Percentiles rank a stretch among this genome's conserved stretches.
Evolutionary conservation across 257 asterid species (phyloP).

Genomic region (Plantago major): DNA sequence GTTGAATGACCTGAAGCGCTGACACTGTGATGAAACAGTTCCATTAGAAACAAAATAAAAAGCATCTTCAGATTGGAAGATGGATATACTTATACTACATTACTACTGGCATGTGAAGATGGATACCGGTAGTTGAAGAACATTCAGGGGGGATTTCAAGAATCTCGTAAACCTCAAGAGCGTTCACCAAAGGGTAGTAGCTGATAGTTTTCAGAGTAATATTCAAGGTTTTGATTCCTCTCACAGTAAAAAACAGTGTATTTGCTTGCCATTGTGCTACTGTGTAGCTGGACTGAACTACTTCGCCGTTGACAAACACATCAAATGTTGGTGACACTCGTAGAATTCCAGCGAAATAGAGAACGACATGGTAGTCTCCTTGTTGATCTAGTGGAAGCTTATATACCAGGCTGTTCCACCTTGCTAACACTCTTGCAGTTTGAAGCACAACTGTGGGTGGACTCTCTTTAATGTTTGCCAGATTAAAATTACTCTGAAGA

Average conservation of each 20-base stretch:
- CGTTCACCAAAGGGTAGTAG: slow-evolving; percentile 75
- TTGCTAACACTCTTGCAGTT: slow-evolving; percentile 76
- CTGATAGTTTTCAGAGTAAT: slow-evolving; percentile 60
- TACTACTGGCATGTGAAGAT: not conserved
- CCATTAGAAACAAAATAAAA: too few relatives aligned
- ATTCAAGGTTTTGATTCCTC: slow-evolving; percentile 56
- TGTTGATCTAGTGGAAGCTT: slow-evolving; percentile 54
- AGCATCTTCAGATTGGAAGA: not conserved
- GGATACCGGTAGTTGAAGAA: slow-evolving; percentile 81
- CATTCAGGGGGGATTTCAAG: slow-evolving; percentile 69
- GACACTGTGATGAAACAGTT: slow-evolving; percentile 39
- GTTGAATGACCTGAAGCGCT: slow-evolving; percentile 85
- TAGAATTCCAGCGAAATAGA: slow-evolving; percentile 90
- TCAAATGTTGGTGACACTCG: slow-evolving; percentile 78
- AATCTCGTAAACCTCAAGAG: slow-evolving; percentile 82
- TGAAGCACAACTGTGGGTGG: slow-evolving; percentile 79
- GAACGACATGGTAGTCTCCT: slow-evolving; percentile 76
- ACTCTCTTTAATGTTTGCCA: slow-evolving; percentile 56
- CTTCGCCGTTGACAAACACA: slow-evolving; percentile 54
- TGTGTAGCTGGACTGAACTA: slow-evolving; percentile 55
- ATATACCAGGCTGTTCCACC: slow-evolving; percentile 65
- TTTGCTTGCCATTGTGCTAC: slow-evolving; percentile 57
- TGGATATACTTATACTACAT: not conserved
- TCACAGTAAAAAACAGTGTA: slow-evolving; percentile 44
- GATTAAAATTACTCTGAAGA: slow-evolving; percentile 44